Conservation (phyloP, 148 eudicot species). For the Camellia lanceoleosa region DNA sequence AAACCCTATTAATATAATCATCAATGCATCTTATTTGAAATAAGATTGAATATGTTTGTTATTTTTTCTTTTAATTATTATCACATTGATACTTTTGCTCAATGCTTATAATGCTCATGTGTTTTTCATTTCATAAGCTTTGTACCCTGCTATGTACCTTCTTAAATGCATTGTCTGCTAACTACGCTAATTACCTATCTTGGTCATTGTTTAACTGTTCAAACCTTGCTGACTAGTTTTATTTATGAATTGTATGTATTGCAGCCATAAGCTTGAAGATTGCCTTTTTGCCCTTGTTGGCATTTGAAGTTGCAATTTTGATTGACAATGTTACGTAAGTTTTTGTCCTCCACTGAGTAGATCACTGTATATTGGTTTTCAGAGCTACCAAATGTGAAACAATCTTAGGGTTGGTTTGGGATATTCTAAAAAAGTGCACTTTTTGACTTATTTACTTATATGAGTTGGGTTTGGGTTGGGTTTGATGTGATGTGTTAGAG, state of each 20-base stretch:
- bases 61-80: background rate
- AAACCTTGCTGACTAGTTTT: background rate
- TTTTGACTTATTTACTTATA: too few relatives aligned
- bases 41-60: background rate
- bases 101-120: background rate
- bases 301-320: constrained; percentile 39
- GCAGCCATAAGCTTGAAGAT: constrained; percentile 45
- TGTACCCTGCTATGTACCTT: background rate
- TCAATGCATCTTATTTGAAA: background rate
- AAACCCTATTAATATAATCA: background rate
- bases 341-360: background rate
- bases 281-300: constrained; percentile 41
- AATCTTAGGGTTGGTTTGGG: too few relatives aligned
- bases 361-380: too few relatives aligned
- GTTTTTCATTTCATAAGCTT: background rate
- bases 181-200: background rate
- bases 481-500: too few relatives aligned
- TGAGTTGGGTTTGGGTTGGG: too few relatives aligned
- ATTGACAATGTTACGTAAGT: constrained; percentile 38
- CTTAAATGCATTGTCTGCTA: background rate
- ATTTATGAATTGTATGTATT: constrained; percentile 14
- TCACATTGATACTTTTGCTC: background rate
- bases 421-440: too few relatives aligned
- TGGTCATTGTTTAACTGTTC: background rate
- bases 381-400: background rate